Evolutionary conservation across 305 asterid genomes (phyloP).

Genomic region (Rubia balearica): DNA sequence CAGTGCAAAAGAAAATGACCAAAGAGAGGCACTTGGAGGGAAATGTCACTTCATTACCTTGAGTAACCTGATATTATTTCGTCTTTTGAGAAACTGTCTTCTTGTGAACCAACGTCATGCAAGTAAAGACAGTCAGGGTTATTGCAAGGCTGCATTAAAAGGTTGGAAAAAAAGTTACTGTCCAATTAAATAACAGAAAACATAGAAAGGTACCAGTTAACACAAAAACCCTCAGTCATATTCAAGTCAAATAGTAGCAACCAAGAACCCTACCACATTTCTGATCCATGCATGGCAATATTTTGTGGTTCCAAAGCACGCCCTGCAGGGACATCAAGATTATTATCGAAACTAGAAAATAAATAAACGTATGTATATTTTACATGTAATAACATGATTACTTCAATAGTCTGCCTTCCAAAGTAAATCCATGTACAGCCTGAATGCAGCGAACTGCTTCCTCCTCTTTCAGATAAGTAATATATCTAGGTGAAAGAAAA

Average conservation of each 20-base stretch:
- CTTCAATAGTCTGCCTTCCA: conserved; percentile 84
- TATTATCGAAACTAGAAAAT: conserved; percentile 12
- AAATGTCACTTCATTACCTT: conserved; percentile 42
- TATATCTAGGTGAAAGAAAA: conserved; percentile 50
- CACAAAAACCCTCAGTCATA: not conserved
- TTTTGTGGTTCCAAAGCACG: conserved; percentile 97
- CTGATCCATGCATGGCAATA: conserved; percentile 99
- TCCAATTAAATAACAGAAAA: not conserved
- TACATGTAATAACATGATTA: conserved; percentile 25
- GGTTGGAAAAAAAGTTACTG: not conserved
- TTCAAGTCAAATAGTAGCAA: conserved; percentile 17
- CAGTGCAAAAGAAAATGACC: not conserved
- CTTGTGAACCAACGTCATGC: conserved; percentile 88
- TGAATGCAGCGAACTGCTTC: conserved; percentile 96
- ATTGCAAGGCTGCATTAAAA: conserved; percentile 77
- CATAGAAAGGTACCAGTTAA: not conserved
- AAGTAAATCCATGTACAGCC: conserved; percentile 73
- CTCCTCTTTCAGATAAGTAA: conserved; percentile 81
- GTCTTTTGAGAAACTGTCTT: conserved; percentile 89
- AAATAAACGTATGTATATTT: conserved; percentile 9
- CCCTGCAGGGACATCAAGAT: conserved; percentile 55
- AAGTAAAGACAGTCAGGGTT: conserved; percentile 88
- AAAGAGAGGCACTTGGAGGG: not conserved
- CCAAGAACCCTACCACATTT: conserved; percentile 53
- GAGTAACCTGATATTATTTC: conserved; percentile 86